These are phyloP conservation scores for Cryphonectria nitschkei DNA, from an alignment of 2,329 filamentous ascomycete genomes.

Conservation along the genomic window DNA sequence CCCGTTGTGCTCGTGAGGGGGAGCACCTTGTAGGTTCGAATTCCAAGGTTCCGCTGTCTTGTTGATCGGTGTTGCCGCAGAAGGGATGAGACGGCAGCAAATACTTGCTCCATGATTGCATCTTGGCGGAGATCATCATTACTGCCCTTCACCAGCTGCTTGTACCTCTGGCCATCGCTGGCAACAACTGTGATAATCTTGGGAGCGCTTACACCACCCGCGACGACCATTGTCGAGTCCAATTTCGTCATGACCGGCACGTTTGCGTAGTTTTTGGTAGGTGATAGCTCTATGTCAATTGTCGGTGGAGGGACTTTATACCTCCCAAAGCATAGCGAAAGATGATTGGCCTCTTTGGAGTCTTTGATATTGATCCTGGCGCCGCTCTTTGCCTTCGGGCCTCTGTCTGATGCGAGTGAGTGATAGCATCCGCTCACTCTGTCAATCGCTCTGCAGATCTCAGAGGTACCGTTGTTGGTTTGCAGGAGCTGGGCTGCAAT, in stretches of 20 bases:
- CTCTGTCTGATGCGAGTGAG: constrained; percentile 53
- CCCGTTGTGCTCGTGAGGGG: constrained; percentile 84
- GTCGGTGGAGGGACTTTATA: constrained; percentile 85
- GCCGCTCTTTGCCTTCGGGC: constrained; percentile 56
- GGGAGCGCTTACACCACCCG: constrained; percentile 86
- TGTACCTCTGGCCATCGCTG: constrained; percentile 78
- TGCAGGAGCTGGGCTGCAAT: constrained; percentile 64
- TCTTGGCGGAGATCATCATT: constrained; percentile 97
- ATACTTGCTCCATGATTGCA: constrained; percentile 99
- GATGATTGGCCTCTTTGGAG: constrained; percentile 62
- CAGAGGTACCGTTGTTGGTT: constrained; percentile 52
- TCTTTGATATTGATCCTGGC: constrained; percentile 64
- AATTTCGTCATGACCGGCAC: constrained; percentile 77
- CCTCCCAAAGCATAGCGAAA: constrained; percentile 66
- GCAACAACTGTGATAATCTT: constrained; percentile 87
- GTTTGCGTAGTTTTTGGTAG: constrained; percentile 73
- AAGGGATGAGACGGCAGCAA: constrained; percentile 90
- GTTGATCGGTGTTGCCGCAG: constrained; percentile 85
- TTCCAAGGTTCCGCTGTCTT: constrained; percentile 83
- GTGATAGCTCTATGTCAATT: constrained; percentile 76
- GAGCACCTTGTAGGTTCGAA: constrained; percentile 96
- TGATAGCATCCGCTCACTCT: constrained; percentile 72
- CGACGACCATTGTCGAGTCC: constrained; percentile 78
- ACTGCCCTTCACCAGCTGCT: constrained; percentile 92
- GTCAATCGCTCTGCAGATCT: constrained; percentile 73